phyloP scores from a whole-genome alignment of 2,329 filamentous ascomycete species.

The Pseudogymnoascus destructans region DNA sequence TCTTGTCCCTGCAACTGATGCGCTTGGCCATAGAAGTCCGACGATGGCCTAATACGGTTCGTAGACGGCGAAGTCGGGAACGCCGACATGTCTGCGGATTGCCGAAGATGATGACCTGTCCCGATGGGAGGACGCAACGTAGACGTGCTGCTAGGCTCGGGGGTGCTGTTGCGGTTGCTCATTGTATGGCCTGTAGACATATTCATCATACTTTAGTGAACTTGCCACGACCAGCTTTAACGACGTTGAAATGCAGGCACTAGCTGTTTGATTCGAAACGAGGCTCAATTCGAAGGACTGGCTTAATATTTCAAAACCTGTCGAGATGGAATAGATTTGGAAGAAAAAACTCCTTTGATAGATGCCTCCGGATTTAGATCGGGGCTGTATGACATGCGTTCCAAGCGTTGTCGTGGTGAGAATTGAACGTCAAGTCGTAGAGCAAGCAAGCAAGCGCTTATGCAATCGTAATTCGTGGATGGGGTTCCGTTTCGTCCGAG shows the following conservation, averaged over 20 bases:
- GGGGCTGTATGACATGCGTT: constrained; percentile 2
- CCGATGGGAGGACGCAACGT: constrained; percentile 74
- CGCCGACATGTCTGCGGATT: constrained; percentile 89
- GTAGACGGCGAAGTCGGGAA: constrained; percentile 56
- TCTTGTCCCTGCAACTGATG: constrained; percentile 55
- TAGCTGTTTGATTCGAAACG: constrained; percentile 21
- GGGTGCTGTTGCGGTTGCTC: constrained; percentile 92
- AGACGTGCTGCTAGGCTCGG: constrained; percentile 71
- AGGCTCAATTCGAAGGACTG: constrained; percentile 15
- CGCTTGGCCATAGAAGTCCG: constrained; percentile 79
- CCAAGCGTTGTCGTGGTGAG: constrained; percentile 8
- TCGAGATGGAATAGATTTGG: constrained; percentile 6
- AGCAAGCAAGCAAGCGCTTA: constrained; percentile 4
- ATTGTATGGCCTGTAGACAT: constrained; percentile 58
- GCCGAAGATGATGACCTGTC: constrained; percentile 73
- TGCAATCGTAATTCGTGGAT: constrained; percentile 8
- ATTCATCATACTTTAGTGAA: constrained; percentile 34
- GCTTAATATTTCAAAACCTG: constrained; percentile 4
- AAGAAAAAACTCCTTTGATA: constrained; percentile 2
- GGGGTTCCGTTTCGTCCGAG: constrained; percentile 7
- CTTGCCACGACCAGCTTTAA: constrained; percentile 12
- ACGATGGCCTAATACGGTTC: constrained; percentile 80
- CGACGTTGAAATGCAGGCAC: constrained; percentile 15
- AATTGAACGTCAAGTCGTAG: constrained; percentile 5
- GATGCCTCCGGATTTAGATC: constrained; percentile 6